phyloP scores from a whole-genome alignment of 768 basidiomycete species.

The Aureoboletus auriporus region DNA sequence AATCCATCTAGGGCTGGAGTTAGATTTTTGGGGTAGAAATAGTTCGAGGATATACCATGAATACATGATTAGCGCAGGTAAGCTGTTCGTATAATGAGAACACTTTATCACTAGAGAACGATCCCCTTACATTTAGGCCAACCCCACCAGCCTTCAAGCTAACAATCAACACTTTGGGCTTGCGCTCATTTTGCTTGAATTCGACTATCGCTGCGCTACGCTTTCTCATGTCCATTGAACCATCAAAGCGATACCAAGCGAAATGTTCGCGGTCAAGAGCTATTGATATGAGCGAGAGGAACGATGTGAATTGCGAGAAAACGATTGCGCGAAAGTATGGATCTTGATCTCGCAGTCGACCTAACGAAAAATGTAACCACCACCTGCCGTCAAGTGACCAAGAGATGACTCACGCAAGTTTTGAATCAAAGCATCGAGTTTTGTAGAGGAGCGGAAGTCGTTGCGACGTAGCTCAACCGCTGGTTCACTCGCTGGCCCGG shows the following conservation, averaged over 20 bases:
- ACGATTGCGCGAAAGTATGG: conserved; percentile 80
- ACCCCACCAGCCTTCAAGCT: conserved; percentile 92
- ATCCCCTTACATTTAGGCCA: conserved; percentile 67
- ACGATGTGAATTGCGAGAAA: conserved; percentile 88
- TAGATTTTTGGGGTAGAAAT: background rate
- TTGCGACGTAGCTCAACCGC: conserved; percentile 65
- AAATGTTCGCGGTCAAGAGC: conserved; percentile 67
- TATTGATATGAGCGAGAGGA: conserved; percentile 76
- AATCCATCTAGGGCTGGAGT: conserved; percentile 65
- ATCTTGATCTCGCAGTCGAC: conserved; percentile 63
- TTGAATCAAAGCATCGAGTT: conserved; percentile 77
- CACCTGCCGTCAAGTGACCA: background rate
- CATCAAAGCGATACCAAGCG: conserved; percentile 81
- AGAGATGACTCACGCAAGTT: conserved; percentile 54
- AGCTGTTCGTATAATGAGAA: conserved; percentile 37
- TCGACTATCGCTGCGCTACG: conserved; percentile 69
- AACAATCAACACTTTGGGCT: conserved; percentile 72
- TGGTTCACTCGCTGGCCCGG: conserved; percentile 29
- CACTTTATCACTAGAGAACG: background rate
- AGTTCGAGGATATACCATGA: conserved; percentile 54
- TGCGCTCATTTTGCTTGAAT: conserved; percentile 67
- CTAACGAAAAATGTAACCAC: conserved; percentile 29
- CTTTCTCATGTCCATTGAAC: conserved; percentile 85
- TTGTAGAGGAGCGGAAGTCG: conserved; percentile 87
- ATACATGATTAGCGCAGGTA: conserved; percentile 80